These are phyloP conservation scores for Suhomyces taliae DNA, from an alignment of 1,139 yeast genomes.

Conservation along the genomic window DNA sequence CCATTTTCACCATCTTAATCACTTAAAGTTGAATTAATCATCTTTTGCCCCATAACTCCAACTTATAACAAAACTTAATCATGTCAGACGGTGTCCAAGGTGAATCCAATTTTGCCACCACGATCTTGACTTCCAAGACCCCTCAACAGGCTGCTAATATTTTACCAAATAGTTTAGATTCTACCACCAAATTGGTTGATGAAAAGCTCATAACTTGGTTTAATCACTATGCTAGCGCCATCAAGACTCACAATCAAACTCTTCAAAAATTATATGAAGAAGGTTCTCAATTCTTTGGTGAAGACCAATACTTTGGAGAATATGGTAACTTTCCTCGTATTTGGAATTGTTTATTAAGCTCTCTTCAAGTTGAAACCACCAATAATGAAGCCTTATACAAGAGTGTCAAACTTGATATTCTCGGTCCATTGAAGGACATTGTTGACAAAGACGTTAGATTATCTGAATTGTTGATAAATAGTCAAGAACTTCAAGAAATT, in stretches of 20 bases:
- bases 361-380: constrained; percentile 53
- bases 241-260: constrained; percentile 14
- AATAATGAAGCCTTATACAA: constrained; percentile 53
- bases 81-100: constrained; percentile 5
- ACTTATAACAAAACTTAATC: background rate
- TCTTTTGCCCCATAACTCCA: background rate
- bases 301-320: constrained; percentile 27
- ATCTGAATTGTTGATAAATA: constrained; percentile 41
- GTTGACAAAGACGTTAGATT: constrained; percentile 54
- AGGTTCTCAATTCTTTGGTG: constrained; percentile 13
- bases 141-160: constrained; percentile 46
- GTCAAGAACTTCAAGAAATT: constrained; percentile 43
- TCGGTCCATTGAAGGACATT: constrained; percentile 54
- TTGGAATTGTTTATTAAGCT: constrained; percentile 58
- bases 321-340: constrained; percentile 56
- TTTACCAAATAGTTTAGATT: constrained; percentile 35
- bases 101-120: constrained; percentile 31
- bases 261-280: constrained; percentile 16
- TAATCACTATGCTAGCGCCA: constrained; percentile 13
- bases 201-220: constrained; percentile 18
- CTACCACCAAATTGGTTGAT: constrained; percentile 15
- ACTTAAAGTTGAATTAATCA: no score
- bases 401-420: constrained; percentile 55
- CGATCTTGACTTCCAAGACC: constrained; percentile 44
- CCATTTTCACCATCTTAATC: background rate